Evolutionary conservation across 192 early-diverging fungal genomes (phyloP), one percentile per base, ranked within the genome.

Genomic region (Coemansia sp.): DNA sequence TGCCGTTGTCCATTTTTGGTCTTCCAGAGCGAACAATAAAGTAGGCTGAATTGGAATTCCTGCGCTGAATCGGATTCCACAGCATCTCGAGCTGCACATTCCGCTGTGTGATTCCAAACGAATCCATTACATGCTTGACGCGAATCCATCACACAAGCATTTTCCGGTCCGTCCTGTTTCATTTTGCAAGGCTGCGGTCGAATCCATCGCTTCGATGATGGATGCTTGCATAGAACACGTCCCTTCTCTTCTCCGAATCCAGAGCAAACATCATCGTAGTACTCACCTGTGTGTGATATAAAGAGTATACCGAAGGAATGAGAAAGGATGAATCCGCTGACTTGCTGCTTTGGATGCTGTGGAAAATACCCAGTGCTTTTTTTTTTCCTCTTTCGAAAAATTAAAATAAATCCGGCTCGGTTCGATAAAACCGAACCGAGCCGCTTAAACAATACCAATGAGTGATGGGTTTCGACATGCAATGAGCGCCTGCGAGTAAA

Each of bases 241-340:
- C 35, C 56, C 26, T 12, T 24, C 14, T 12, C 21, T 23, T 24
- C 24, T 55, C 46, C 34, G 39, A 34, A 46, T n/a, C 65, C 52
- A 59, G 41, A 45, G 33, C 23, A 39, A 39, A 14, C 39, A 48
- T 41, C 16, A 23, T 12, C 16, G 24, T 58, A 52, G 38, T 38
- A 73, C 71, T 56, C 64, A 73, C 71, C 71, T 73, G 65, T 62
- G 64, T 63, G 71, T 60, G 65, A 73, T 73, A 73, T 67, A 73
- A 59, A 62, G 52, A 48, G 53, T 68, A 73, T 67, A 73, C 69
- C 65, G 64, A 66, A 61, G 64, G 60, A 62, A 73, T 66, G 65
- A 73, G 64, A 67, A 65, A 73, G 69, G 57, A 51, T 51, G 69
- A 71, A 64, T 52, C 62, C 24, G 20, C 43, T 41, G 21, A 16